phyloP scores from a whole-genome alignment of 192 early-diverging fungal genomes.

The Backusella mclennaniae region DNA sequence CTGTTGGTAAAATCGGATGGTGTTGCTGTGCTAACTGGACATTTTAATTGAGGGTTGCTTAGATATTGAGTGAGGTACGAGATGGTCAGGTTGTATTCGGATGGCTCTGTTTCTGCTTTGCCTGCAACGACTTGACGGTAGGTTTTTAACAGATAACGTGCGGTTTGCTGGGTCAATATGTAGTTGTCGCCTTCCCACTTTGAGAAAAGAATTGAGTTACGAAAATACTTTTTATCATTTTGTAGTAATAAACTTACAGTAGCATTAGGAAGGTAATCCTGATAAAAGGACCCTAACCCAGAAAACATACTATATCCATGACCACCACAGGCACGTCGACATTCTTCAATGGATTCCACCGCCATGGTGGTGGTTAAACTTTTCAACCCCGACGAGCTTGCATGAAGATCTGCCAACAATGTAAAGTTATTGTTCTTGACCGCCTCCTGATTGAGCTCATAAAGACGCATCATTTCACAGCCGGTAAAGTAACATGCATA shows the following conservation, averaged over 20 bases:
- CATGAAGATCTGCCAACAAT: slow-evolving; percentile 75
- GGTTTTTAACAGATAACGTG: slow-evolving; percentile 73
- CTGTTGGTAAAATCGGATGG: slow-evolving; percentile 56
- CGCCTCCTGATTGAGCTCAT: slow-evolving; percentile 57
- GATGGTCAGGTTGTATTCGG: slow-evolving; percentile 43
- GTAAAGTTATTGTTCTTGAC: slow-evolving; percentile 59
- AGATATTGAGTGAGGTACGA: slow-evolving; percentile 48
- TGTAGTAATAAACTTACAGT: slow-evolving; percentile 34
- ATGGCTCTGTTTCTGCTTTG: slow-evolving; percentile 44
- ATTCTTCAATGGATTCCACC: slow-evolving; percentile 70
- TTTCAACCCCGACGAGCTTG: slow-evolving; percentile 76
- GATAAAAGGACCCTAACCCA: slow-evolving; percentile 64
- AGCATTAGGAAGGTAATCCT: slow-evolving; percentile 69
- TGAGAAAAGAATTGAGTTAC: not conserved
- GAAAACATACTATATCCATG: slow-evolving; percentile 76
- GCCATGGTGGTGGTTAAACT: slow-evolving; percentile 66
- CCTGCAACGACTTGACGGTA: slow-evolving; percentile 54
- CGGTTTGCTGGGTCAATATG: slow-evolving; percentile 82
- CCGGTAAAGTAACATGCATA: slow-evolving; percentile 74
- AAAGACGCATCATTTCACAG: slow-evolving; percentile 58
- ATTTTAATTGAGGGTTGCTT: slow-evolving; percentile 56
- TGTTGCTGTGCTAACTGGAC: slow-evolving; percentile 40
- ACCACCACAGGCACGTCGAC: slow-evolving; percentile 72
- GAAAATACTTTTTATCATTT: not conserved
- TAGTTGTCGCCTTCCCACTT: slow-evolving; percentile 83